These are phyloP conservation scores for Plasmodium berghei DNA, from an alignment of 169 alveolate genomes.

Conservation along the genomic window DNA sequence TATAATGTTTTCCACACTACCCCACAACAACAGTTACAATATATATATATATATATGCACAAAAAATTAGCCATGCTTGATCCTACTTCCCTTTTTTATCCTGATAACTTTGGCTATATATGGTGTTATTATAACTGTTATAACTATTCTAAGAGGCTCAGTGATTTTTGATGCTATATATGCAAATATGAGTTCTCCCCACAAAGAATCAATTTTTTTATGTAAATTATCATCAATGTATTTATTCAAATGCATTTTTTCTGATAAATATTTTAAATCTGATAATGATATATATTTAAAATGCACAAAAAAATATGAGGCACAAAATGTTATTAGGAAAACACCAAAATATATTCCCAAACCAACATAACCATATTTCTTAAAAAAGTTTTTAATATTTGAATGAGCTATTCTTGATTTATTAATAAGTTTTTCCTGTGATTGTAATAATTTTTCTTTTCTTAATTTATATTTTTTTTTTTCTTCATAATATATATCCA, in stretches of 20 bases:
- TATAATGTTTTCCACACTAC: too few relatives aligned
- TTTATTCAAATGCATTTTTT: constrained; percentile 66
- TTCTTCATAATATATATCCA: constrained; percentile 66
- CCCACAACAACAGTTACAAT: too few relatives aligned
- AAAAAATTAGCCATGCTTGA: not conserved
- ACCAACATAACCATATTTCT: constrained; percentile 66
- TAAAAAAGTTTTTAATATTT: constrained; percentile 46
- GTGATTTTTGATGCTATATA: constrained; percentile 62
- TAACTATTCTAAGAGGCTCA: constrained; percentile 61
- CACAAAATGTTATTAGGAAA: constrained; percentile 37
- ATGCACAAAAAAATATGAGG: constrained; percentile 53
- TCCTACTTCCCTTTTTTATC: constrained; percentile 32
- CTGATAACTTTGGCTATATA: constrained; percentile 51
- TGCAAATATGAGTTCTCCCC: constrained; percentile 74
- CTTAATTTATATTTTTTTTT: constrained; percentile 67
- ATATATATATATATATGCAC: too few relatives aligned
- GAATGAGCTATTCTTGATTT: constrained; percentile 58
- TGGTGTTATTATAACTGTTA: constrained; percentile 62
- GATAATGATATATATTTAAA: constrained; percentile 63
- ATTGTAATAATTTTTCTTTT: constrained; percentile 44
- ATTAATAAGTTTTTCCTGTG: constrained; percentile 19
- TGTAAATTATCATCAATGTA: constrained; percentile 56
- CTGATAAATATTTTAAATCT: constrained; percentile 41
- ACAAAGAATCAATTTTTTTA: constrained; percentile 67
- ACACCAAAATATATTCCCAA: constrained; percentile 52